phyloP scores from a whole-genome alignment of 139 green algal genomes.

The Pleodorina starrii region DNA sequence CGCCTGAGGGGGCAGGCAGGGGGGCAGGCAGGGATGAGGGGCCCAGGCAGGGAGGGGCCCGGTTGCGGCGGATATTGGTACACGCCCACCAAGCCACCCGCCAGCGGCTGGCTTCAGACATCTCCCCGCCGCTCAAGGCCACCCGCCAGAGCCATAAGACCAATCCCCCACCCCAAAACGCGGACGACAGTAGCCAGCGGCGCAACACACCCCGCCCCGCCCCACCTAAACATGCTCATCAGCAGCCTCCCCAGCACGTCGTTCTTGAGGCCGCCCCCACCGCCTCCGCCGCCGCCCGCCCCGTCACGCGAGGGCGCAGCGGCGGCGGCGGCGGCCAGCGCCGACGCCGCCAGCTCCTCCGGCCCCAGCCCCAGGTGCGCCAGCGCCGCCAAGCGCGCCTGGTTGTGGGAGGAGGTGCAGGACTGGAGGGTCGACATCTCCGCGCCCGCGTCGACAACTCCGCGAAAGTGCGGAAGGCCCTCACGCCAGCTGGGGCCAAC shows the following conservation, averaged over 20 bases:
- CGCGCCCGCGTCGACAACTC: not conserved
- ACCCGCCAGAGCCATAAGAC: too few species aligned
- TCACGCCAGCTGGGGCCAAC: not conserved
- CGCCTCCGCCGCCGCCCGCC: not conserved
- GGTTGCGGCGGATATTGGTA: too few species aligned
- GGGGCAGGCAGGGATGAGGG: too few species aligned
- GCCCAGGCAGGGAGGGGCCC: too few species aligned
- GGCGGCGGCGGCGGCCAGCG: not conserved
- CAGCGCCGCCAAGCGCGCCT: not conserved
- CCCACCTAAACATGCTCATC: slow-evolving; percentile 37
- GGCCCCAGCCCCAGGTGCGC: not conserved
- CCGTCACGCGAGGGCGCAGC: not conserved
- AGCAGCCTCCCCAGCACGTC: slow-evolving; percentile 17
- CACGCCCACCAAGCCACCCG: too few species aligned
- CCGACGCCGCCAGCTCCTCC: not conserved
- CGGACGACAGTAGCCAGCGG: too few species aligned
- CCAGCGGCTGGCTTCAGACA: too few species aligned
- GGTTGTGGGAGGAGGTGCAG: not conserved
- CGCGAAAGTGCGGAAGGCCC: not conserved
- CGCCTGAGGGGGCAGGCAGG: not conserved
- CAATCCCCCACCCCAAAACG: too few species aligned
- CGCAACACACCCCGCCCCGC: too few species aligned
- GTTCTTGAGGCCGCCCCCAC: not conserved
- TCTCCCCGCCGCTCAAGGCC: too few species aligned
- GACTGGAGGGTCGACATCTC: slow-evolving; percentile 11